Evolutionary conservation across 202 grass and related monocot genomes (phyloP).

Genomic region (Digitaria exilis): DNA sequence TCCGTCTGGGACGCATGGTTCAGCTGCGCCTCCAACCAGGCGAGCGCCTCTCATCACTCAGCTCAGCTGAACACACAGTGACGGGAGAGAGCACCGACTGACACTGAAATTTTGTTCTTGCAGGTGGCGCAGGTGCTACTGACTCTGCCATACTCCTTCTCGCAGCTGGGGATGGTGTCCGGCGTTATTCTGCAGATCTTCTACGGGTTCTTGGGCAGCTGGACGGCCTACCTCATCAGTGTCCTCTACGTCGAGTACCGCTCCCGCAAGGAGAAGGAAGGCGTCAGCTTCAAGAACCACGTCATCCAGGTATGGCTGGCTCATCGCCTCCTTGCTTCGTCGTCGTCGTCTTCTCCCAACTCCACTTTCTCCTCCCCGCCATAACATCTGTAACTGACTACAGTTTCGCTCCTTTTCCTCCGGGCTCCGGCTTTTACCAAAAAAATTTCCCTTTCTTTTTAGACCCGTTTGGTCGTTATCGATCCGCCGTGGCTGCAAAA

Average conservation of each 20-base stretch:
- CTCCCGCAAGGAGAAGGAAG: slow-evolving; percentile 92
- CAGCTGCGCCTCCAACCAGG: slow-evolving; percentile 99
- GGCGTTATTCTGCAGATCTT: slow-evolving; percentile 86
- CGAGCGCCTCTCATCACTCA: background rate
- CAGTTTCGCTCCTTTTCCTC: slow-evolving; percentile 25
- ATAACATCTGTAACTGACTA: slow-evolving; percentile 26
- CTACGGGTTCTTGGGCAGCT: slow-evolving; percentile 96
- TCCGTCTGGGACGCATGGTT: slow-evolving; percentile 99
- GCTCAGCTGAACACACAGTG: background rate
- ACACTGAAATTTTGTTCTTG: background rate
- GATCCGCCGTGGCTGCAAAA: slow-evolving; percentile 35
- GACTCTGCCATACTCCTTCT: slow-evolving; percentile 98
- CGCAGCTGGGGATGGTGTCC: slow-evolving; percentile 92
- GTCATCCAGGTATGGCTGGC: slow-evolving; percentile 82
- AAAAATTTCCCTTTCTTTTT: background rate
- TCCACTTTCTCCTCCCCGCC: slow-evolving; percentile 3
- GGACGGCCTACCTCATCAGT: slow-evolving; percentile 99
- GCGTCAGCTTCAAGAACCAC: slow-evolving; percentile 92
- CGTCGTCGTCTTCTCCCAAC: background rate
- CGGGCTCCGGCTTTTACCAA: slow-evolving; percentile 9
- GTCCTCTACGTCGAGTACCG: slow-evolving; percentile 99
- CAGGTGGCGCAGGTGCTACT: slow-evolving; percentile 98
- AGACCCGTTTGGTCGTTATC: slow-evolving; percentile 33
- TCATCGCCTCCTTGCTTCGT: background rate
- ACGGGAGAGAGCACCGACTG: background rate